phyloP scores from a whole-genome alignment of 805 yeast genomes.

The Hanseniaspora jakobsenii region DNA sequence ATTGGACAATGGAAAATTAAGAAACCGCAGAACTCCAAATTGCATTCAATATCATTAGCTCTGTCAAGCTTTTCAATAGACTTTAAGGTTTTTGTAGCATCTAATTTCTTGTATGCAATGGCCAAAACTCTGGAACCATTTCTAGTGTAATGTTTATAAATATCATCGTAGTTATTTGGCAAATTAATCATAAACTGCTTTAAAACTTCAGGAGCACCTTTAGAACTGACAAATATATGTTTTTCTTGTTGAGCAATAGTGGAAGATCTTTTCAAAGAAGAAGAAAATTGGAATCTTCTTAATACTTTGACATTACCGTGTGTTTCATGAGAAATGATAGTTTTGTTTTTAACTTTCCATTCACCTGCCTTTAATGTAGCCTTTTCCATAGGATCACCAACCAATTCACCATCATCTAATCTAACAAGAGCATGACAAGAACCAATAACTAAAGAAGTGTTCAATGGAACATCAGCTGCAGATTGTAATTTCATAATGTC shows the following conservation, averaged over 20 bases:
- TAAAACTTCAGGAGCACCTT: slow-evolving; percentile 98
- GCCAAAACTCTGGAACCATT: slow-evolving; percentile 94
- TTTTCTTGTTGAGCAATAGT: slow-evolving; percentile 54
- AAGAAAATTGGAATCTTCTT: slow-evolving; percentile 94
- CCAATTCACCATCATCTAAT: slow-evolving; percentile 91
- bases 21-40: slow-evolving; percentile 75
- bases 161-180: slow-evolving; percentile 72
- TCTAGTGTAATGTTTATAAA: slow-evolving; percentile 82
- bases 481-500: no score
- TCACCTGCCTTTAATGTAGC: slow-evolving; percentile 80
- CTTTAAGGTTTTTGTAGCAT: slow-evolving; percentile 32
- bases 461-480: slow-evolving; percentile 51
- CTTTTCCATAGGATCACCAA: slow-evolving; percentile 98
- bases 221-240: slow-evolving; percentile 65
- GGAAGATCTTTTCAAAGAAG: slow-evolving; percentile 91
- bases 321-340: slow-evolving; percentile 43
- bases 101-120: slow-evolving; percentile 71
- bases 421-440: slow-evolving; percentile 93
- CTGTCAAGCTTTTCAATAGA: slow-evolving; percentile 53
- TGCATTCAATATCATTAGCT: slow-evolving; percentile 55
- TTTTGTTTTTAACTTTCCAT: slow-evolving; percentile 74
- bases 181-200: slow-evolving; percentile 57
- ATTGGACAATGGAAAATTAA: slow-evolving; percentile 95
- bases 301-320: slow-evolving; percentile 50
- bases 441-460: slow-evolving; percentile 66